Evolutionary conservation across 768 basidiomycete genomes (phyloP).

Genomic region (Collybia mongolica): DNA sequence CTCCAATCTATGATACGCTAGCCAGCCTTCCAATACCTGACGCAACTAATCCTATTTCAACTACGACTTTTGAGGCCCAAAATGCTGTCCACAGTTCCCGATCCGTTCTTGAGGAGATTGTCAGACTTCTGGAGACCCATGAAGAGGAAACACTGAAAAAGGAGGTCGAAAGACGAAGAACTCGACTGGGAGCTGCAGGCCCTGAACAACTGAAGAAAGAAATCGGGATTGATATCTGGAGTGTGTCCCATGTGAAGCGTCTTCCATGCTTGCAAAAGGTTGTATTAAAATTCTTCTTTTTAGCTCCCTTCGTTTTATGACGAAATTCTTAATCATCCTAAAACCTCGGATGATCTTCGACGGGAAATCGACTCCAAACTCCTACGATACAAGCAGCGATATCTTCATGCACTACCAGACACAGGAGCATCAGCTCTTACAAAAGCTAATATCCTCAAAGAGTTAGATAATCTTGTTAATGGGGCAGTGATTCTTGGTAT

Average conservation of each 20-base stretch:
- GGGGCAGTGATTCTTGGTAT: constrained; percentile 77
- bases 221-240: constrained; percentile 65
- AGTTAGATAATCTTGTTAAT: constrained; percentile 69
- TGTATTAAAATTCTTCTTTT: constrained; percentile 6
- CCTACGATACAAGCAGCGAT: constrained; percentile 58
- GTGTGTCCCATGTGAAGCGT: constrained; percentile 51
- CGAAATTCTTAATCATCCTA: constrained; percentile 80
- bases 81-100: constrained; percentile 68
- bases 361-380: constrained; percentile 74
- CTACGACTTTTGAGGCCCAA: constrained; percentile 58
- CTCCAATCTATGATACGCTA: constrained; percentile 60
- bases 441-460: constrained; percentile 50
- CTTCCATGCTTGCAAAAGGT: background rate
- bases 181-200: constrained; percentile 66
- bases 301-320: constrained; percentile 74
- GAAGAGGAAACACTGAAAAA: constrained; percentile 57
- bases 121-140: constrained; percentile 57
- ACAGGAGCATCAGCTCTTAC: constrained; percentile 26
- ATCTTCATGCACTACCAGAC: constrained; percentile 60
- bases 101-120: constrained; percentile 69
- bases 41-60: constrained; percentile 67
- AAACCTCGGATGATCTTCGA: constrained; percentile 79
- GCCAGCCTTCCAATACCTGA: constrained; percentile 72
- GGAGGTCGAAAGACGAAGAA: constrained; percentile 78
- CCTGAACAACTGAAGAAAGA: constrained; percentile 60